These are phyloP conservation scores for Zelopaecilomyces penicillatus DNA, from an alignment of 2,329 filamentous ascomycete species.

Conservation along the genomic window DNA sequence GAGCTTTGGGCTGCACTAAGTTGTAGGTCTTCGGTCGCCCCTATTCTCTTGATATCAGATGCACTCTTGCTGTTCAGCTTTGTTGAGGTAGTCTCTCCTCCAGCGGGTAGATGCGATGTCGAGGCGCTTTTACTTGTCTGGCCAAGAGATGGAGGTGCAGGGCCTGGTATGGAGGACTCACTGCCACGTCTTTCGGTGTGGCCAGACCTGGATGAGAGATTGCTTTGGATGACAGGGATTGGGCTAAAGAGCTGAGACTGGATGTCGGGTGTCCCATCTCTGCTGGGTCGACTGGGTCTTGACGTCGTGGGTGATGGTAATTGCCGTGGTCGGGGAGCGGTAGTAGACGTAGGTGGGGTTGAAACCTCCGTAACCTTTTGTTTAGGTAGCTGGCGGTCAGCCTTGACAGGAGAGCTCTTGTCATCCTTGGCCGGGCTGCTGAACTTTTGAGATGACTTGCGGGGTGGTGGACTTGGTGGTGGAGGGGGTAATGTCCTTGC, in stretches of 20 bases:
- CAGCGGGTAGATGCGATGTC: slow-evolving; percentile 21
- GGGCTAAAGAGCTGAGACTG: slow-evolving; percentile 45
- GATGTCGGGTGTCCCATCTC: slow-evolving; percentile 58
- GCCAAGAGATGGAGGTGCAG: slow-evolving; percentile 19
- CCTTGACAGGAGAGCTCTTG: slow-evolving; percentile 30
- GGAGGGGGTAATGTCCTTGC: slow-evolving; percentile 36
- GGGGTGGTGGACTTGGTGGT: slow-evolving; percentile 52
- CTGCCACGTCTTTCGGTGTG: slow-evolving; percentile 37
- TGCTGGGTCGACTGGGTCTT: slow-evolving; percentile 55
- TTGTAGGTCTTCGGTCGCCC: slow-evolving; percentile 12
- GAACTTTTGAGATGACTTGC: slow-evolving; percentile 53
- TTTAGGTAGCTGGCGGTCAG: slow-evolving; percentile 21
- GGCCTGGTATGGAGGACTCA: slow-evolving; percentile 27
- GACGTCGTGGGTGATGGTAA: slow-evolving; percentile 24
- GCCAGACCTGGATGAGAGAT: slow-evolving; percentile 41
- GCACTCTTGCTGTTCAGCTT: slow-evolving; percentile 6
- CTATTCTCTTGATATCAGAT: slow-evolving; percentile 14
- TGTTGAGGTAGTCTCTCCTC: slow-evolving; percentile 12
- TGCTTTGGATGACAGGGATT: slow-evolving; percentile 54
- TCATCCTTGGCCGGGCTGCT: slow-evolving; percentile 26
- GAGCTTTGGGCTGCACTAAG: slow-evolving; percentile 43
- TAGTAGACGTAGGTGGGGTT: slow-evolving; percentile 25
- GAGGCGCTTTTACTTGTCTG: slow-evolving; percentile 22
- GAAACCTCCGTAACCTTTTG: slow-evolving; percentile 21
- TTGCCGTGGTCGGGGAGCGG: slow-evolving; percentile 15